Conservation (phyloP, 1,284 basidiomycete genomes). For the Acaromyces ingoldii region DNA sequence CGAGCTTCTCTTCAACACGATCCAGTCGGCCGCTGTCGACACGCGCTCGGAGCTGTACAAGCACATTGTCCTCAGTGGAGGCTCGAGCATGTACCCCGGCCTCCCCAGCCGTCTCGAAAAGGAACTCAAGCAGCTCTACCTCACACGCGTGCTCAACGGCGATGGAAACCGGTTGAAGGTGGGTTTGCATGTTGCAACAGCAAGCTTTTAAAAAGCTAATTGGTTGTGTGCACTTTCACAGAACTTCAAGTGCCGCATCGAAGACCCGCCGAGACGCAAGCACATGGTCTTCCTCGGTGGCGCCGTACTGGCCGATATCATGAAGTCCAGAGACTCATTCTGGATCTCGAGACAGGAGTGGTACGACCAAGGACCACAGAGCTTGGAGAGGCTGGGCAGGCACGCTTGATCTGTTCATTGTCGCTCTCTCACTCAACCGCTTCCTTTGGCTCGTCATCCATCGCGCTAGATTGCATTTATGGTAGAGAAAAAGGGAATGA, state of each 20-base stretch:
- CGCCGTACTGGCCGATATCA: slow-evolving; percentile 77
- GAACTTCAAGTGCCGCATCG: slow-evolving; percentile 99
- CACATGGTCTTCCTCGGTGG: slow-evolving; percentile 99
- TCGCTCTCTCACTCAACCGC: too few relatives aligned
- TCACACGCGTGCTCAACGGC: slow-evolving; percentile 79
- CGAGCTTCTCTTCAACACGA: slow-evolving; percentile 94
- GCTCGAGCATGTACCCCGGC: slow-evolving; percentile 92
- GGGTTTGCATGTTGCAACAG: slow-evolving; percentile 50
- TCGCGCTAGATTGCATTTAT: too few relatives aligned
- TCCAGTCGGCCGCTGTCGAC: slow-evolving; percentile 87
- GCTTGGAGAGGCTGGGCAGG: slow-evolving; percentile 44
- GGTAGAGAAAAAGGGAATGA: too few relatives aligned
- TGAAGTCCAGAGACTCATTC: slow-evolving; percentile 90
- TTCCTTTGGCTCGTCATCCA: too few relatives aligned
- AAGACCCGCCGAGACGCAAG: slow-evolving; percentile 94
- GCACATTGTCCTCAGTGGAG: slow-evolving; percentile 94
- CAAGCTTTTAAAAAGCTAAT: neutral
- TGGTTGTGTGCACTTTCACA: slow-evolving; percentile 50
- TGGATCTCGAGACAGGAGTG: slow-evolving; percentile 57
- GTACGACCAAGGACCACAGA: slow-evolving; percentile 48
- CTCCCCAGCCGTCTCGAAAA: slow-evolving; percentile 94
- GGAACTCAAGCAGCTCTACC: slow-evolving; percentile 98
- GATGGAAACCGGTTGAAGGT: slow-evolving; percentile 82
- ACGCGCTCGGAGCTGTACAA: slow-evolving; percentile 89
- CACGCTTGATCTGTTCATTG: slow-evolving; percentile 26